Evolutionary conservation across 331 rosid genomes (phyloP), one percentile per base, ranked within the genome.

Genomic region (Pyrus hybrid): DNA sequence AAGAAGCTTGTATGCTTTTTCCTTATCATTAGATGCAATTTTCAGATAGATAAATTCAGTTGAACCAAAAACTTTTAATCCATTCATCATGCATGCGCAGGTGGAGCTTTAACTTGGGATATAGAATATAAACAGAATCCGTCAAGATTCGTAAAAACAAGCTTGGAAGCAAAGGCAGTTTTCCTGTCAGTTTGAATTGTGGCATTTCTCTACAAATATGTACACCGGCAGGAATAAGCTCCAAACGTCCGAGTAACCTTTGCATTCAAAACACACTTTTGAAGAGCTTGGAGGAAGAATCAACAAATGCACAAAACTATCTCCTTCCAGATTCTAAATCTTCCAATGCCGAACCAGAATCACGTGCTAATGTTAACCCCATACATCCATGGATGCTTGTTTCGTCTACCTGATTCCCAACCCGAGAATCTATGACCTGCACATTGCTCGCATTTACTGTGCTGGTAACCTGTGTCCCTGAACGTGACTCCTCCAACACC

Each of bases 241-340:
- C 41, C 6, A 30, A 17, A 28, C 41, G 45, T 37, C 13, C 45
- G 45, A 3, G 45, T 37, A 37, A 37, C 45, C 45, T 9, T 37
- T 10, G 45, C 45, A 37, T 37, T 37, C 45, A 37, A 1, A 9
- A 37, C 45, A 37, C 45, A 37, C 43, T 35, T 35, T 35, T 35
- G 43, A 35, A 35, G 43, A 37, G 45, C 13, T 37, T 37, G 45
- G 45, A 37, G 45, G 45, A 37, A 37, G 45, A 37, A 37, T 37
- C 45, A 37, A 37, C 45, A 37, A 49, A 49, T 68, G 68, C 8
- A 56, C 68, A 71, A 4, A 61, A 74, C 76, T 77, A 86, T 72
- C 73, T 73, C 77, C 81, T 82, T 30, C 91, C 93, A 37, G 90
- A 75, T 91, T 91, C 96, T 29, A 88, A 53, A 18, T 91, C 93